These are phyloP conservation scores for Alternaria gansuensis DNA, from an alignment of 2,329 filamentous ascomycete genomes.

Conservation along the genomic window DNA sequence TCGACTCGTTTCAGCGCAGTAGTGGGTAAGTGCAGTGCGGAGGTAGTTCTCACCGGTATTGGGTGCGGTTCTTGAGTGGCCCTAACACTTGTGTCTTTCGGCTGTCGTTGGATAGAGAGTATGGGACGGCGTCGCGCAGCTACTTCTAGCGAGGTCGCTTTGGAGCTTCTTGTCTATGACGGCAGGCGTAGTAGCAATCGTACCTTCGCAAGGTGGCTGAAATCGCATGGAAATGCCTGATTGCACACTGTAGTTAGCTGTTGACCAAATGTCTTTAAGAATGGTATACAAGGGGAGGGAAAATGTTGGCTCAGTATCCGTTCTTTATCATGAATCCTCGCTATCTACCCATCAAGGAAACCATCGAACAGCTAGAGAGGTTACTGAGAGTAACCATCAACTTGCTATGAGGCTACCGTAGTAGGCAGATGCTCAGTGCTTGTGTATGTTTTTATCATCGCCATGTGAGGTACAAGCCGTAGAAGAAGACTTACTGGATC, in stretches of 20 bases:
- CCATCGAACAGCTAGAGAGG: background rate
- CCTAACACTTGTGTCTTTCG: no score
- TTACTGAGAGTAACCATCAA: background rate
- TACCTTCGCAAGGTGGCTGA: no score
- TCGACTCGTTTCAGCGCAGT: background rate
- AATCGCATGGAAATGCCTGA: no score
- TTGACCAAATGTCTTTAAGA: no score
- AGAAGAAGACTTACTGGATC: background rate
- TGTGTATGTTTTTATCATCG: background rate
- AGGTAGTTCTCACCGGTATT: background rate
- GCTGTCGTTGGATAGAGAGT: no score
- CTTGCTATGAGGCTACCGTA: background rate
- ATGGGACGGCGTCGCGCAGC: no score
- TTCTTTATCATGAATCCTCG: background rate
- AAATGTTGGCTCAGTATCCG: background rate
- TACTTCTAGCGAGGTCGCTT: no score
- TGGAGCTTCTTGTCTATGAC: no score
- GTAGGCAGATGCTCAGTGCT: background rate
- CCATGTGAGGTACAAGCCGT: background rate
- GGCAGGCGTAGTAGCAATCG: no score
- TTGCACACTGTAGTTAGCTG: no score
- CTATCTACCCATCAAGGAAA: background rate
- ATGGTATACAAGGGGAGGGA: no score
- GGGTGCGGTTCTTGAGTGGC: no score
- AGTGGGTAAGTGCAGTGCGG: background rate